Evolutionary conservation across 208 protist genomes (phyloP).

Genomic region (Porcisia hertigi): DNA sequence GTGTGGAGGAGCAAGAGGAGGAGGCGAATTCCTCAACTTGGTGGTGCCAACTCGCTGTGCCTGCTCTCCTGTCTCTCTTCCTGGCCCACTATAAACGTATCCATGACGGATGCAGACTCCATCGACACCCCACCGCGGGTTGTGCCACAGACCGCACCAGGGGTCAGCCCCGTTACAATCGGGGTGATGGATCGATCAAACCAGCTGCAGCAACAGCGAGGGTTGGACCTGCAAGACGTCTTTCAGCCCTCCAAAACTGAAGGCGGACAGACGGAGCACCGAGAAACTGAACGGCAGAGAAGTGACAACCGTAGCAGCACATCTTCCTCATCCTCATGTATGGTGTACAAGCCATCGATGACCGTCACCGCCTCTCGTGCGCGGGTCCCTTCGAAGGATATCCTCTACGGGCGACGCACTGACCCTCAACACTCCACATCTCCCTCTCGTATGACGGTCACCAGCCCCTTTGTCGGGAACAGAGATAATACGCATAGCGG

Average conservation of each 20-base stretch:
- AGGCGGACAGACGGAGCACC: background rate
- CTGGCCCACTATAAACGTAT: slow-evolving; percentile 13
- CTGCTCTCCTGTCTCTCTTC: background rate
- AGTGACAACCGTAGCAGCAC: background rate
- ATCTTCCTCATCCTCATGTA: slow-evolving; percentile 5
- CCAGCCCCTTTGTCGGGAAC: background rate
- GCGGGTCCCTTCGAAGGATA: slow-evolving; percentile 27
- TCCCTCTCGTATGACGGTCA: background rate
- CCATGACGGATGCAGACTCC: slow-evolving; percentile 25
- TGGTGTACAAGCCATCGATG: background rate
- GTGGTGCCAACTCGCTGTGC: background rate
- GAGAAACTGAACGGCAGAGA: background rate
- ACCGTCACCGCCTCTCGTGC: slow-evolving; percentile 2
- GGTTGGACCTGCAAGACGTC: slow-evolving; percentile 23
- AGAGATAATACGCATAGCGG: background rate
- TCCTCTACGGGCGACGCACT: slow-evolving; percentile 15
- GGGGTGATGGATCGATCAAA: no score
- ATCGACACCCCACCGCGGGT: slow-evolving; percentile 22
- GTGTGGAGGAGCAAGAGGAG: no score
- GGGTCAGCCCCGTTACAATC: background rate
- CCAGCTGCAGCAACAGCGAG: background rate
- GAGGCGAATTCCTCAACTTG: background rate
- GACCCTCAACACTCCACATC: background rate
- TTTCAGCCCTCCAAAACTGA: slow-evolving; percentile 14
- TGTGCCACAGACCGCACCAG: background rate